These are phyloP conservation scores for Plantago major DNA, from an alignment of 257 asterid genomes.

Conservation along the genomic window DNA sequence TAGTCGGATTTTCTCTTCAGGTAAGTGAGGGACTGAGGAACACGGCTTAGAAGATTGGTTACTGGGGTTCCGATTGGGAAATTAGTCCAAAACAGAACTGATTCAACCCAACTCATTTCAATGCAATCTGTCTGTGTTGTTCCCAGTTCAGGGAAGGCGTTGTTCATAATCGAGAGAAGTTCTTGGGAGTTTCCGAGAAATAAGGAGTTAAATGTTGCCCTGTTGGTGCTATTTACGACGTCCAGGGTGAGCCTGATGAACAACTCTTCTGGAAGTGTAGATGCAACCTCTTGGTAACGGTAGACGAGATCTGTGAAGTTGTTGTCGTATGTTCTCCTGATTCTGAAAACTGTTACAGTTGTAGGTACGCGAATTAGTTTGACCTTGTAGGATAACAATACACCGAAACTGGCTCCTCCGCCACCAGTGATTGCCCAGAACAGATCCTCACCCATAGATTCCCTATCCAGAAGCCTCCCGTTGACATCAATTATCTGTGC, in stretches of 20 bases:
- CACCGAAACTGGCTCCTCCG: conserved; percentile 38
- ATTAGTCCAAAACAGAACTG: conserved; percentile 10
- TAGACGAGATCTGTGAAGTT: conserved; percentile 21
- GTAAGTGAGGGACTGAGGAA: conserved; percentile 6
- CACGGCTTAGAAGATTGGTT: conserved; percentile 23
- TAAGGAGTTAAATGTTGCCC: conserved; percentile 16
- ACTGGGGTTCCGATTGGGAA: conserved; percentile 17
- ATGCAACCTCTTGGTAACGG: conserved; percentile 28
- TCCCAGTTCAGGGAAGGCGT: conserved; percentile 33
- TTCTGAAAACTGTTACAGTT: conserved; percentile 30
- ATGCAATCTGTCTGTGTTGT: conserved; percentile 26
- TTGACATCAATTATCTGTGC: conserved; percentile 29
- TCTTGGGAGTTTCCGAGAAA: conserved; percentile 31
- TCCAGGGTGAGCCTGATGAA: conserved; percentile 21
- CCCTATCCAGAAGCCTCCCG: conserved; percentile 28
- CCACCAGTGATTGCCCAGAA: conserved; percentile 38
- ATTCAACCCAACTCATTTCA: conserved; percentile 32
- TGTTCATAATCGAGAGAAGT: conserved; percentile 15
- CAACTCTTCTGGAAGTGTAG: conserved; percentile 18
- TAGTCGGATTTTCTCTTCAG: conserved; percentile 35
- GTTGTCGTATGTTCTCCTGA: conserved; percentile 18
- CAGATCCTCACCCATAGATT: conserved; percentile 35
- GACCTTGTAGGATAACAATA: conserved; percentile 30
- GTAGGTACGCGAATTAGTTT: conserved; percentile 34
- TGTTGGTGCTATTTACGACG: conserved; percentile 16